Percentiles rank a stretch among this genome's conserved stretches.
Conservation (phyloP, 192 early-diverging fungal genomes). For the Mortierella antarctica region DNA sequence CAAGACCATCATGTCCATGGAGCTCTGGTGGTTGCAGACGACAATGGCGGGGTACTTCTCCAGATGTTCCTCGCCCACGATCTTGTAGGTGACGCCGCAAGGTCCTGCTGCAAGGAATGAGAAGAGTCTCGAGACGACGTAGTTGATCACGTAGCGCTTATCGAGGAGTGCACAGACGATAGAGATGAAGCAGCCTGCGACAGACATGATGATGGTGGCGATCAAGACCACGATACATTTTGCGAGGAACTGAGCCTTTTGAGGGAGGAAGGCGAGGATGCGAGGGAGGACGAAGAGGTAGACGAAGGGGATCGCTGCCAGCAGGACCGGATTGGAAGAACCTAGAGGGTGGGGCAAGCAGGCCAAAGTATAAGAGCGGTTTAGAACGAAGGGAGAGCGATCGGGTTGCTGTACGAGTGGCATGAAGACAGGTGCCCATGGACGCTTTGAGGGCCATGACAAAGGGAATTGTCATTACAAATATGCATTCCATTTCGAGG, state of each 20-base stretch:
- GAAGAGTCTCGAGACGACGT: slow-evolving; percentile 65
- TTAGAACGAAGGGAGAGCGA: too few species aligned
- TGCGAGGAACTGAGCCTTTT: slow-evolving; percentile 19
- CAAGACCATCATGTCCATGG: slow-evolving; percentile 77
- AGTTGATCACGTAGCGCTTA: slow-evolving; percentile 66
- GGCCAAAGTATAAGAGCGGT: too few species aligned
- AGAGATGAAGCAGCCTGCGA: slow-evolving; percentile 59
- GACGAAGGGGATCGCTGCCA: too few species aligned
- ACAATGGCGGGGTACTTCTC: slow-evolving; percentile 67
- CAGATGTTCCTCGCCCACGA: slow-evolving; percentile 69
- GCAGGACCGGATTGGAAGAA: too few species aligned
- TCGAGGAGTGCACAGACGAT: slow-evolving; percentile 66
- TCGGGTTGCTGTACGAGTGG: too few species aligned
- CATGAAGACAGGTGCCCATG: too few species aligned
- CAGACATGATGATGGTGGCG: slow-evolving; percentile 50
- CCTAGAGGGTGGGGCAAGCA: too few species aligned
- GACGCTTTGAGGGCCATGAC: too few species aligned
- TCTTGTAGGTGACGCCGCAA: slow-evolving; percentile 66
- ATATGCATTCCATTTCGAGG: too few species aligned
- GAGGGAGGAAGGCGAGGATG: slow-evolving; percentile 11
- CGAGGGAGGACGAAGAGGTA: neutral
- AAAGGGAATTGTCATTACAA: too few species aligned
- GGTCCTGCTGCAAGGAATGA: slow-evolving; percentile 59
- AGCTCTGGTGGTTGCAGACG: slow-evolving; percentile 87
- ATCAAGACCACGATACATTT: slow-evolving; percentile 31